Evolutionary conservation across 1,139 yeast genomes (phyloP).

Genomic region (Hemisphaericaspora xylofermentans): DNA sequence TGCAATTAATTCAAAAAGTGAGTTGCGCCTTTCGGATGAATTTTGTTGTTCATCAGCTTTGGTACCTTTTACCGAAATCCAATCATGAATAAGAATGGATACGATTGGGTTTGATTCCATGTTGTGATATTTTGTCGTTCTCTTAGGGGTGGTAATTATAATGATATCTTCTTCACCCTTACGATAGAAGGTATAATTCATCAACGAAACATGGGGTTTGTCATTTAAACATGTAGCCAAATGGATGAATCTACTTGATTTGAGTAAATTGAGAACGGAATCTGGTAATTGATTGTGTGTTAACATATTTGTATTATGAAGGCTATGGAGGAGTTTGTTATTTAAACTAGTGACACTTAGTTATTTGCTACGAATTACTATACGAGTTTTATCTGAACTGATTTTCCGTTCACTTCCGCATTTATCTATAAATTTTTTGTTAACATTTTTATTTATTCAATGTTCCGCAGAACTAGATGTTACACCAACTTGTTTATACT

Average conservation of each 20-base stretch:
- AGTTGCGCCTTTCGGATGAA: conserved; percentile 33
- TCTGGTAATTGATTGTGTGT: conserved; percentile 45
- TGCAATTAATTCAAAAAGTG: conserved; percentile 62
- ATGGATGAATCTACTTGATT: conserved; percentile 69
- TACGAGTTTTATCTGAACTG: neutral
- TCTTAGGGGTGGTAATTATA: conserved; percentile 65
- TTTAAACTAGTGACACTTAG: neutral
- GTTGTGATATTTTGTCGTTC: conserved; percentile 71
- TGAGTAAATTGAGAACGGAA: conserved; percentile 52
- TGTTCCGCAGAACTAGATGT: too few relatives aligned
- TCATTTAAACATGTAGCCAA: conserved; percentile 72
- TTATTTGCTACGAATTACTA: neutral
- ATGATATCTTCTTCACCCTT: conserved; percentile 46
- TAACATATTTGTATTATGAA: conserved; percentile 7
- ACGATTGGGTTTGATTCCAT: conserved; percentile 69
- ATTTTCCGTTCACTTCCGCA: too few relatives aligned
- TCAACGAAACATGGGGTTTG: conserved; percentile 79
- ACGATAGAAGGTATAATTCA: conserved; percentile 75
- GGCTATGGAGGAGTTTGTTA: too few relatives aligned
- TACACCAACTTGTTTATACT: too few relatives aligned
- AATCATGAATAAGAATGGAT: conserved; percentile 80
- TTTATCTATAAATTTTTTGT: conserved; percentile 24
- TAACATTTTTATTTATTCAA: conserved; percentile 24
- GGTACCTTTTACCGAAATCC: conserved; percentile 60
- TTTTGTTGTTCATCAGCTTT: conserved; percentile 16